phyloP scores from a whole-genome alignment of 2,329 filamentous ascomycete genomes.

The Phialophora tarda region DNA sequence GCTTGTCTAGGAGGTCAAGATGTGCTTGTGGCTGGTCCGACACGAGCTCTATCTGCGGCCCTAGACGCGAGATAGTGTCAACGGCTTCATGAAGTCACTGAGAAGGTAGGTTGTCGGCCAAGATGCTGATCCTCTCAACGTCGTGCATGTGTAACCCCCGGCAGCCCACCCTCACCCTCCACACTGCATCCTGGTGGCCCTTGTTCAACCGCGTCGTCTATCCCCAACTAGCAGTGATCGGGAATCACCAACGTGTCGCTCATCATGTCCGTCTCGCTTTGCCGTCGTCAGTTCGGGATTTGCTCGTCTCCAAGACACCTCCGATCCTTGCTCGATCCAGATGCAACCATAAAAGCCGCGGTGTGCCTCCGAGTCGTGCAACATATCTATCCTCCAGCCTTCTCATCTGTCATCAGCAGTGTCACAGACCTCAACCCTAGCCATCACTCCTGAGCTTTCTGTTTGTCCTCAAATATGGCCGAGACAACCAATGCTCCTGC shows the following conservation, averaged over 20 bases:
- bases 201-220: not conserved
- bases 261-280: not conserved
- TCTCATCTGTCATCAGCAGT: not conserved
- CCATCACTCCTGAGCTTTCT: not conserved
- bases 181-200: not conserved
- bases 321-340: not conserved
- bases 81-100: not conserved
- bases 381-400: not conserved
- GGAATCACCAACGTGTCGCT: not conserved
- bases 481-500: constrained; percentile 55
- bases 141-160: not conserved
- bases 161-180: not conserved
- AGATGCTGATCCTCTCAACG: not conserved
- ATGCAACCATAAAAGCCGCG: constrained; percentile 8
- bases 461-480: constrained; percentile 15
- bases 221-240: not conserved
- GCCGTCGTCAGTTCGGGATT: not conserved
- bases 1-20: constrained; percentile 18
- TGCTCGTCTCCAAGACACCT: not conserved
- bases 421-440: not conserved
- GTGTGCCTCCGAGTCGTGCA: not conserved
- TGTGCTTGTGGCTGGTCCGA: constrained; percentile 9
- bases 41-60: not conserved
- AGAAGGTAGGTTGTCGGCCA: not conserved
- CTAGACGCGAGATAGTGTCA: not conserved